phyloP scores from a whole-genome alignment of 805 yeast species.

The Kockiozyma suomiensis region DNA sequence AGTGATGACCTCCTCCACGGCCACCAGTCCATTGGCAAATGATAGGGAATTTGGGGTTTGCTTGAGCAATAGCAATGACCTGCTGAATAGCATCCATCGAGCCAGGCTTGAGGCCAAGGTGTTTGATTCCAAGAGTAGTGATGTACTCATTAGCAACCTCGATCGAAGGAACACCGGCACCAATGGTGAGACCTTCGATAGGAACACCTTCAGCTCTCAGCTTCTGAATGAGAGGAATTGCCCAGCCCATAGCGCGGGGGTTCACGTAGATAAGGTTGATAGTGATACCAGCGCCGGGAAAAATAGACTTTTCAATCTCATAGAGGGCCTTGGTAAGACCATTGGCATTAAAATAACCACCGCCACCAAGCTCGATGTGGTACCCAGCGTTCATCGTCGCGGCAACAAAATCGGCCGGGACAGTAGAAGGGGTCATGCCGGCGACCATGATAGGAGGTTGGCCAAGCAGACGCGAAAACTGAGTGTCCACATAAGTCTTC shows the following conservation, averaged over 20 bases:
- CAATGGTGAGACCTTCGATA: constrained; percentile 91
- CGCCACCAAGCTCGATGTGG: constrained; percentile 97
- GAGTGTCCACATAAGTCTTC: constrained; percentile 85
- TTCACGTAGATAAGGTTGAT: constrained; percentile 92
- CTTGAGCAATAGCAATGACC: constrained; percentile 86
- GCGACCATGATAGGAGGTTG: constrained; percentile 97
- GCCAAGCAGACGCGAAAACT: constrained; percentile 87
- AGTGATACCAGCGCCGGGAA: constrained; percentile 89
- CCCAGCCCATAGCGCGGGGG: constrained; percentile 98
- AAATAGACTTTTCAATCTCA: constrained; percentile 65
- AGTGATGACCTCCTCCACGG: constrained; percentile 99
- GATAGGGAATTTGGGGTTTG: constrained; percentile 95
- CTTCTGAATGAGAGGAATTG: constrained; percentile 89
- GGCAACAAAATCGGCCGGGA: constrained; percentile 89
- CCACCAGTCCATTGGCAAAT: constrained; percentile 99
- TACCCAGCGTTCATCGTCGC: constrained; percentile 95
- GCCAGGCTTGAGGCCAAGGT: constrained; percentile 97
- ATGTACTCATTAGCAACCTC: constrained; percentile 98
- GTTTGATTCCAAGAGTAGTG: constrained; percentile 86
- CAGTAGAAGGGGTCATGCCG: constrained; percentile 99
- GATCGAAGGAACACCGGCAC: constrained; percentile 99
- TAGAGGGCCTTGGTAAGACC: constrained; percentile 76
- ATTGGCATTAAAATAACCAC: constrained; percentile 86
- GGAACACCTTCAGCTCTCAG: constrained; percentile 93
- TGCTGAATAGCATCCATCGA: constrained; percentile 89